Percentiles rank a stretch among this genome's conserved stretches.
phyloP scores from a whole-genome alignment of 1,284 basidiomycete genomes.

The Malassezia sp. region DNA sequence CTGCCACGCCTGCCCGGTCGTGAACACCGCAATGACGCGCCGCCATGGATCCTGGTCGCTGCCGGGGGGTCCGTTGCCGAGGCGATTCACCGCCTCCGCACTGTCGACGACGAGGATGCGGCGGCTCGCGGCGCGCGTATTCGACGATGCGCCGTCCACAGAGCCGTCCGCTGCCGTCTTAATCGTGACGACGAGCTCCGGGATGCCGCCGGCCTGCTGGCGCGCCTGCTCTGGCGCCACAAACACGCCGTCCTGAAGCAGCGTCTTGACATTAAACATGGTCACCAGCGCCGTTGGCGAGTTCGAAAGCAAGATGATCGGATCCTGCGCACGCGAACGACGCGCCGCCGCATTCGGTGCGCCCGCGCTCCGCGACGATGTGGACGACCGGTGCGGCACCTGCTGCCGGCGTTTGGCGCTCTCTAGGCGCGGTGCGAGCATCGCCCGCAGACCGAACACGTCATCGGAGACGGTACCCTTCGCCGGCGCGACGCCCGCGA shows the following conservation, averaged over 20 bases:
- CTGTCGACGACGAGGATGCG: conserved; percentile 77
- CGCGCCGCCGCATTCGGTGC: conserved; percentile 13
- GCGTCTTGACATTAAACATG: conserved; percentile 91
- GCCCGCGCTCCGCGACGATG: conserved; percentile 7
- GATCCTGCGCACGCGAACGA: conserved; percentile 50
- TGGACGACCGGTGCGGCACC: conserved; percentile 19
- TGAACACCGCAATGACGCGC: conserved; percentile 89
- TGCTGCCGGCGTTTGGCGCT: conserved; percentile 18
- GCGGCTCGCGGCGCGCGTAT: conserved; percentile 21
- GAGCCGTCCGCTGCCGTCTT: conserved; percentile 21
- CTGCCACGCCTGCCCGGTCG: conserved; percentile 94
- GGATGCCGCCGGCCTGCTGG: conserved; percentile 29
- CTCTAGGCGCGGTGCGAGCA: conserved; percentile 28
- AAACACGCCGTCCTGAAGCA: conserved; percentile 76
- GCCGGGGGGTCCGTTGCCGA: conserved; percentile 51
- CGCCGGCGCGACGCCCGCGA: too few species aligned
- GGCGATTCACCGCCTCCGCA: conserved; percentile 78
- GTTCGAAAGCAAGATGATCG: conserved; percentile 92
- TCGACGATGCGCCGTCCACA: neutral
- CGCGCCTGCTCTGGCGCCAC: conserved; percentile 46
- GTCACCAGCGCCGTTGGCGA: conserved; percentile 87
- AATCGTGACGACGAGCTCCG: conserved; percentile 34
- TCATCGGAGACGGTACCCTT: conserved; percentile 6
- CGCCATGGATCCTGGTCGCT: conserved; percentile 51
- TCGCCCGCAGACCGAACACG: conserved; percentile 20